Conservation (phyloP, 257 asterid genomes). For the Lycium ferocissimum region DNA sequence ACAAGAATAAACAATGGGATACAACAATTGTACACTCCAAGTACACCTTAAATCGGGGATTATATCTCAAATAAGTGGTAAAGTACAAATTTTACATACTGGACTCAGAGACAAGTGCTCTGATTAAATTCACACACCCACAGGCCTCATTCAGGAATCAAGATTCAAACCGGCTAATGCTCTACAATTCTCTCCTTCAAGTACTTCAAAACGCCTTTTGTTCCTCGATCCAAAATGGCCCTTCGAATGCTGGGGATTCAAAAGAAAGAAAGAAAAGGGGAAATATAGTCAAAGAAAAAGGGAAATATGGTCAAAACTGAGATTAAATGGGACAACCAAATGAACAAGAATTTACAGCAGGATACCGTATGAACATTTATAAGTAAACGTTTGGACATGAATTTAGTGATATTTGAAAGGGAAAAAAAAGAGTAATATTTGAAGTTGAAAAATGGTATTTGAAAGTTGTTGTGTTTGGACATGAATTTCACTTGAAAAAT, state of each 20-base stretch:
- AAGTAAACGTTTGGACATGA: too few species aligned
- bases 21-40: constrained; percentile 11
- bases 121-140: constrained; percentile 8
- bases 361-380: background rate
- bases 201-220: constrained; percentile 76
- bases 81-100: background rate
- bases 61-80: background rate
- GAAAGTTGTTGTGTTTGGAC: too few species aligned
- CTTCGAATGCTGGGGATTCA: constrained; percentile 74
- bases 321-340: background rate
- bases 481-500: too few species aligned
- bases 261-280: background rate
- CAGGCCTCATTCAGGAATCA: background rate
- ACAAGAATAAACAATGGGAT: background rate
- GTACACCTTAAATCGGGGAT: background rate
- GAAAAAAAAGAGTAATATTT: too few species aligned
- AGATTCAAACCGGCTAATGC: constrained; percentile 39
- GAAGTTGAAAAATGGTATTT: too few species aligned
- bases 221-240: constrained; percentile 83
- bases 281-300: background rate
- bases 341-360: background rate
- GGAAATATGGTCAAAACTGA: background rate
- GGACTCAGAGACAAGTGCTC: background rate
- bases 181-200: constrained; percentile 76
- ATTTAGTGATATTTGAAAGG: too few species aligned